phyloP scores from a whole-genome alignment of 2,329 filamentous ascomycete species.

The Xylaria polymorpha region DNA sequence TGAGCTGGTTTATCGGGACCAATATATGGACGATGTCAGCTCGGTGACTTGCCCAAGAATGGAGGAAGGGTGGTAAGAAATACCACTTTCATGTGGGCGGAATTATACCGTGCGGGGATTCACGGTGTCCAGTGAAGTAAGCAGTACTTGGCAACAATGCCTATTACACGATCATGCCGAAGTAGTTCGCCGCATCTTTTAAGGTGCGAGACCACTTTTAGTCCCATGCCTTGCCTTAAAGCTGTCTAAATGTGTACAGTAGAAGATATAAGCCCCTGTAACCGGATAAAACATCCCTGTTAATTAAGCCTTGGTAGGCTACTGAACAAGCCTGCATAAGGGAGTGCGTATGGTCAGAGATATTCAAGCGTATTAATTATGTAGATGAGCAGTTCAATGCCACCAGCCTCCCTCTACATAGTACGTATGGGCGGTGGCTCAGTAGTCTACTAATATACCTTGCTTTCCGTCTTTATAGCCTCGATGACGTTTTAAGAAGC shows the following conservation, averaged over 20 bases:
- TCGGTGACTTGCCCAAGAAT: conserved; percentile 4
- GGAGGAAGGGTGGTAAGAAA: conserved; percentile 5
- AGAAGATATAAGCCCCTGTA: neutral
- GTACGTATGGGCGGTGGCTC: neutral
- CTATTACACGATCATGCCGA: neutral
- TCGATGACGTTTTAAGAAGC: too few species aligned
- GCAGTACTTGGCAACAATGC: neutral
- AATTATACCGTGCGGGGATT: neutral
- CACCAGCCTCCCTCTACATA: neutral
- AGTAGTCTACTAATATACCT: neutral
- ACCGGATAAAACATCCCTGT: neutral
- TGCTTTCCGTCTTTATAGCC: too few species aligned
- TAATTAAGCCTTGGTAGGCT: neutral
- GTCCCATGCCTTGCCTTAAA: neutral
- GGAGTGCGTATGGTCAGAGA: neutral
- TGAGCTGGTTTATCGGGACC: neutral
- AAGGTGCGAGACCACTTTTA: neutral
- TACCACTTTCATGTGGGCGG: neutral
- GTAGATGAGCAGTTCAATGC: neutral
- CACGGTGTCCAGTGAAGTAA: neutral
- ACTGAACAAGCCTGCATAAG: neutral
- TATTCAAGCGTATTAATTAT: neutral
- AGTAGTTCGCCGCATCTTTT: neutral
- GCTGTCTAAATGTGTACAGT: neutral
- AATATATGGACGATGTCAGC: neutral